phyloP scores from a whole-genome alignment of 78 protist species.

The Dictyostelium discoideum region DNA sequence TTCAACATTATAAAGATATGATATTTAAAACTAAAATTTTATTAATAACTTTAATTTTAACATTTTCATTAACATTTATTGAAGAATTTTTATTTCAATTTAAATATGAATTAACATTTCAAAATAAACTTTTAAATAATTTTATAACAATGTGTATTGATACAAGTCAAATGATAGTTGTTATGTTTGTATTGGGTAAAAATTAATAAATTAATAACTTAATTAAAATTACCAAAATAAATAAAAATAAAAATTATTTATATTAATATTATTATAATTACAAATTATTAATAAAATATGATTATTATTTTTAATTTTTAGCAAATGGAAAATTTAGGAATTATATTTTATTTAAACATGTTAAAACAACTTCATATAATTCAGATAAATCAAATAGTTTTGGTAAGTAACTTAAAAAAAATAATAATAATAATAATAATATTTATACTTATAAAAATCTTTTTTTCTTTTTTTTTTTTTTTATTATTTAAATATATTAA shows the following conservation, averaged over 20 bases:
- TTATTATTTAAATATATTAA: not conserved
- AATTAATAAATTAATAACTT: no score
- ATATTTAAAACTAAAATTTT: slow-evolving; percentile 22
- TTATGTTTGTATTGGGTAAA: not conserved
- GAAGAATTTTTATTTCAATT: not conserved
- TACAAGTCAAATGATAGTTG: not conserved
- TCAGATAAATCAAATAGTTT: not conserved
- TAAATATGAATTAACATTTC: not conserved
- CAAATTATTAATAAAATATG: no score
- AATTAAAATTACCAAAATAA: no score
- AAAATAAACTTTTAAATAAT: not conserved
- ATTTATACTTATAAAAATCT: not conserved
- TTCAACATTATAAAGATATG: slow-evolving; percentile 4
- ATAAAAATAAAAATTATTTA: no score
- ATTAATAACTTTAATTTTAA: not conserved
- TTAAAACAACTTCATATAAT: not conserved
- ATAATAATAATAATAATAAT: not conserved
- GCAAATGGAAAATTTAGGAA: not conserved
- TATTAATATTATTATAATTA: no score
- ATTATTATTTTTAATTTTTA: not conserved
- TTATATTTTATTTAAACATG: not conserved
- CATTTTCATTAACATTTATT: not conserved
- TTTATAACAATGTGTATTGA: not conserved
- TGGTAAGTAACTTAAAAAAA: not conserved
- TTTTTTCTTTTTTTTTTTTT: not conserved